A percentile compares a stretch with the other conserved stretches of the same genome.
phyloP scores from a whole-genome alignment of 139 green algal species.

The Parachlorella kessleri region DNA sequence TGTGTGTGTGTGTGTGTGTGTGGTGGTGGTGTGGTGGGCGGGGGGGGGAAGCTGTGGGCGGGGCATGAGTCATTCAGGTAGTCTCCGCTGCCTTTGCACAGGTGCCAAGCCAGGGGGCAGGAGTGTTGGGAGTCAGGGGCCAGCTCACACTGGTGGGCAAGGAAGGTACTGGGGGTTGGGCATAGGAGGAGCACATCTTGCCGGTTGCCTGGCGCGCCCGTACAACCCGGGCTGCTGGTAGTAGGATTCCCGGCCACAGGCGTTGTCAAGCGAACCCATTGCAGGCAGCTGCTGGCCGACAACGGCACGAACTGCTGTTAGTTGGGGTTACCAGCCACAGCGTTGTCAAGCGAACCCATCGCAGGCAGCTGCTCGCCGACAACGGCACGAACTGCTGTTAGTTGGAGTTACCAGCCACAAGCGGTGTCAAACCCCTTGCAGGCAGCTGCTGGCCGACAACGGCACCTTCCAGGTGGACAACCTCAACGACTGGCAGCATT shows the following conservation, averaged over 20 bases:
- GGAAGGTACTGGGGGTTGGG: too few relatives aligned
- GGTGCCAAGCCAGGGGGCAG: too few relatives aligned
- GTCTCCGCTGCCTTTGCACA: too few relatives aligned
- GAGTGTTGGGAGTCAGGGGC: too few relatives aligned
- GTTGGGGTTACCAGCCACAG: not conserved
- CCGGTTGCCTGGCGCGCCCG: too few relatives aligned
- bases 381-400: not conserved
- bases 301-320: slow-evolving; percentile 34
- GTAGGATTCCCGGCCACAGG: not conserved
- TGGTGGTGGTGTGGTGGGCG: too few relatives aligned
- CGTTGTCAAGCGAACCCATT: too few relatives aligned
- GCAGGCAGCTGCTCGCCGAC: slow-evolving; percentile 40
- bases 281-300: slow-evolving; percentile 40
- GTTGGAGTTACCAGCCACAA: not conserved
- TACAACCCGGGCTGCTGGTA: not conserved
- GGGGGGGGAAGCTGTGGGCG: slow-evolving; percentile 66
- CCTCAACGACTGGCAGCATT: slow-evolving; percentile 66
- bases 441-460: slow-evolving; percentile 38
- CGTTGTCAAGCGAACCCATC: too few relatives aligned
- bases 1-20: too few relatives aligned
- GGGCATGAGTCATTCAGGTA: slow-evolving; percentile 51
- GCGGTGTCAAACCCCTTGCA: too few relatives aligned
- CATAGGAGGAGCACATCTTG: too few relatives aligned
- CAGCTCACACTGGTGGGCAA: too few relatives aligned
- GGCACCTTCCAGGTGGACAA: slow-evolving; percentile 52